Base-by-base conservation (phyloP, 2,329 filamentous ascomycete genomes). In the Penicillium freii region DNA sequence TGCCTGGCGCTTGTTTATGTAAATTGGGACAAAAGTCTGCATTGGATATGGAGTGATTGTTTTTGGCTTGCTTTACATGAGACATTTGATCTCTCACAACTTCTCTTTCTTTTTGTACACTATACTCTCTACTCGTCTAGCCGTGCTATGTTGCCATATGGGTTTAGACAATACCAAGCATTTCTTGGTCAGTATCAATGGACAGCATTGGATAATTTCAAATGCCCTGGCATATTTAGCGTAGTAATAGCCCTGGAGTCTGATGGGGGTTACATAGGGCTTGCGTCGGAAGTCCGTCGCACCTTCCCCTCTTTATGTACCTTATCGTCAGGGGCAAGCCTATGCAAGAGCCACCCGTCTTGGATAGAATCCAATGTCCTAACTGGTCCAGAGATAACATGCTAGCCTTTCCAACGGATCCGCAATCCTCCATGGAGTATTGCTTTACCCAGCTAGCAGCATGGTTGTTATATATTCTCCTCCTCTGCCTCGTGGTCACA, bases 1-100 rank as follows among this genome's bases (percentile, higher is more conserved):
- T 85, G 84, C 85, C 66, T 87, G 84, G 84, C 80, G 84, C 67
- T 74, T 87, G 69, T 78, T 87, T 67, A 87, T 87, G 84, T 87
- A 62, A 71, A 48, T 29, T 29, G 51, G 40, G 19, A 38, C 33
- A 21, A 56, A 44, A 53, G n/a, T 21, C 39, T 63, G 64, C 64
- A 67, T 67, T 31, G 38, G 57, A 46, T 59, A 46, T n/a, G 65
- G 64, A 61, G 65, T 58, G 60, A 57, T 47, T 58, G 48, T 51
- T 43, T 51, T 40, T 44, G n/a, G 8, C 54, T 42, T 36, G 40
- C 34, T 49, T 51, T 59, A 50, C 45, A 55, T 46, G 47, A 48
- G 54, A 56, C 40, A 23, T 21, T 39, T 31, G 34, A 19, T 54
- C 48, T 60, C 50, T 46, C 21, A 19, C 19, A 36, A 43, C 27